These are phyloP conservation scores for Suhomyces emberorum DNA, from an alignment of 805 yeast species.

Conservation along the genomic window DNA sequence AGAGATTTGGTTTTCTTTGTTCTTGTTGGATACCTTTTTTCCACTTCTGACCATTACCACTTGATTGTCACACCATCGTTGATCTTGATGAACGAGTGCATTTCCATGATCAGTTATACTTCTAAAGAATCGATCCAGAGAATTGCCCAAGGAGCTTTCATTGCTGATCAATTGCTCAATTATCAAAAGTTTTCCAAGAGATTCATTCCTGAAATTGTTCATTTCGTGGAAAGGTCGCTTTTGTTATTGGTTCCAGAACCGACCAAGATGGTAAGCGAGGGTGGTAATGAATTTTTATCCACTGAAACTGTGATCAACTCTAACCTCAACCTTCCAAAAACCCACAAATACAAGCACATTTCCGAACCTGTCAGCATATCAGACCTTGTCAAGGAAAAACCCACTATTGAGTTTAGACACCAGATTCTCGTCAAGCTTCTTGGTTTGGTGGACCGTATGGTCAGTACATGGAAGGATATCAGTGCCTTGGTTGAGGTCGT, in stretches of 20 bases:
- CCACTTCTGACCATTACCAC: conserved; percentile 96
- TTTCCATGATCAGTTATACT: conserved; percentile 39
- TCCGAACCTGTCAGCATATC: conserved; percentile 5
- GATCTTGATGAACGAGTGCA: conserved; percentile 66
- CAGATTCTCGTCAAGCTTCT: conserved; percentile 33
- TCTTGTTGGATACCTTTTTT: conserved; percentile 72
- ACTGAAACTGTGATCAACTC: conserved; percentile 9
- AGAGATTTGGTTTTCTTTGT: conserved; percentile 65
- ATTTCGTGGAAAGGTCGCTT: conserved; percentile 53
- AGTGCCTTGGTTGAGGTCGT: conserved; percentile 59
- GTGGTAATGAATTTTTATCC: conserved; percentile 8
- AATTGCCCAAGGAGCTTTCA: conserved; percentile 58
- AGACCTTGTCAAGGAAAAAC: conserved; percentile 10
- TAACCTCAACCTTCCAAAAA: conserved; percentile 15
- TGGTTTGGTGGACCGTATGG: conserved; percentile 27
- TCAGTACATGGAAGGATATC: conserved; percentile 57
- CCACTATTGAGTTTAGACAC: conserved; percentile 19
- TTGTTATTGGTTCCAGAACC: conserved; percentile 42
- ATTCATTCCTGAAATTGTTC: conserved; percentile 72
- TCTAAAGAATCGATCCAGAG: conserved; percentile 31
- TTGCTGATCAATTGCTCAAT: conserved; percentile 60
- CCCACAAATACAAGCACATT: conserved; percentile 12
- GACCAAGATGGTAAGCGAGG: conserved; percentile 12
- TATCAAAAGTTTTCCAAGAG: conserved; percentile 83
- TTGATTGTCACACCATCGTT: conserved; percentile 82